Conservation (phyloP, 148 eudicot genomes). For the Vaccinium myrtillus region DNA sequence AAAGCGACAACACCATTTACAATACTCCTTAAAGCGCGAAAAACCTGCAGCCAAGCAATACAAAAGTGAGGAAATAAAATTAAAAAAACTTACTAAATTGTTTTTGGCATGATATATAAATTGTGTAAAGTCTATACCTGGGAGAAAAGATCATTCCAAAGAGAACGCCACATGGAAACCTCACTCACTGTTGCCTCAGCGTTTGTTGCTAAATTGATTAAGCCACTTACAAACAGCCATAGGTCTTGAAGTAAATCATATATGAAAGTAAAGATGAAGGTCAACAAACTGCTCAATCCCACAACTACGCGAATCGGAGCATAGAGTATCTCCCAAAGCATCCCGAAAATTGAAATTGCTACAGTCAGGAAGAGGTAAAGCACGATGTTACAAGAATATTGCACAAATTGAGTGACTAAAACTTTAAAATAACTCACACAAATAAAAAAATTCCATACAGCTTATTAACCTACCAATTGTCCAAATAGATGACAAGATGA, state of each 20-base stretch:
- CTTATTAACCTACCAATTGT: slow-evolving; percentile 54
- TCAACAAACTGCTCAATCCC: slow-evolving; percentile 46
- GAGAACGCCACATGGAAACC: slow-evolving; percentile 82
- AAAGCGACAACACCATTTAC: slow-evolving; percentile 87
- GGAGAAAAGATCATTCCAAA: slow-evolving; percentile 91
- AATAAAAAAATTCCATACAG: slow-evolving; percentile 9
- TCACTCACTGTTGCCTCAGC: slow-evolving; percentile 73
- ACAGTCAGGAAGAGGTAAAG: slow-evolving; percentile 34
- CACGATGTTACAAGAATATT: slow-evolving; percentile 6
- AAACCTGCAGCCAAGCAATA: slow-evolving; percentile 45
- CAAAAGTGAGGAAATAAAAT: slow-evolving; percentile 1
- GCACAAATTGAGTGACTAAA: slow-evolving; percentile 4
- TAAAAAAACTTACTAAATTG: background rate
- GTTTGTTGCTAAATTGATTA: slow-evolving; percentile 54
- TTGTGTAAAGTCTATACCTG: slow-evolving; percentile 36
- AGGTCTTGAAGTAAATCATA: slow-evolving; percentile 51
- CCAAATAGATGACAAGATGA: slow-evolving; percentile 55
- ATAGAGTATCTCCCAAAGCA: slow-evolving; percentile 61
- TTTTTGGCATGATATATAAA: background rate
- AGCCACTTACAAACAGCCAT: slow-evolving; percentile 50
- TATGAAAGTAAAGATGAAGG: slow-evolving; percentile 32
- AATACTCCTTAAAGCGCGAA: slow-evolving; percentile 83
- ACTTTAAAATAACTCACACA: slow-evolving; percentile 7
- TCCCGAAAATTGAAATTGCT: slow-evolving; percentile 67
- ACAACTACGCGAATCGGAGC: slow-evolving; percentile 72